Evolutionary conservation across 2,329 filamentous ascomycete genomes (phyloP), one percentile per base, ranked within the genome.

Genomic region (Pyricularia grisea): DNA sequence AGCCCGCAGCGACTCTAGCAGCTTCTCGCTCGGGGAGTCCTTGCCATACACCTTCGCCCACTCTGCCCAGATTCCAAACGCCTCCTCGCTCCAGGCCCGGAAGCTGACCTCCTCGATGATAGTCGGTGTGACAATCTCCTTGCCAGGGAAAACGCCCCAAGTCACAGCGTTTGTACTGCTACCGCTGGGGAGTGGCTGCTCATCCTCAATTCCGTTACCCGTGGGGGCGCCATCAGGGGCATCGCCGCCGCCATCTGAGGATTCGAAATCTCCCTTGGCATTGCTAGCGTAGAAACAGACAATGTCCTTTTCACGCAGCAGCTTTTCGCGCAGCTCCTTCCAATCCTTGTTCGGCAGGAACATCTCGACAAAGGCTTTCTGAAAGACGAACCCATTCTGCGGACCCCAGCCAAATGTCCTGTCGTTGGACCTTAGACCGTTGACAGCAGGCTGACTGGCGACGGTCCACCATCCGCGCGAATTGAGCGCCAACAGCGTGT

Each of bases 351-450:
- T 81, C 0, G 94, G 89, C 70, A 97, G 81, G 83, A 99, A 99
- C 81, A 98, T 93, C 78, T 99, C 95, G 67, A 99, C 93, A 78
- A 99, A 99, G 0, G 94, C 91, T 80, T 98, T 99, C 76, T 99
- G 95, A 82, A 97, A 99, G 66, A 98, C 93, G 77, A 97, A 98
- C 23, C 95, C 95, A 74, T 94, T 90, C 67, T 86, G 87, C 0
- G 95, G 95, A 1, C 95, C 95, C 95, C 95, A 99, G 72, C 95
- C 95, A 74, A 97, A 97, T 25, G 92, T 87, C 3, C 85, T 80
- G 77, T 99, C 88, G 66, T 85, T 87, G 31, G 92, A 96, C 50
- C 86, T 86, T 25, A 94, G 81, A 61, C 94, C 93, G 76, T 97
- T 97, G 69, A 97, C 93, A 20, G 94, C 92, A 4, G 95, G 95